Evolutionary conservation across 129 eudicot species (phyloP).

Genomic region (Calendula officinalis): DNA sequence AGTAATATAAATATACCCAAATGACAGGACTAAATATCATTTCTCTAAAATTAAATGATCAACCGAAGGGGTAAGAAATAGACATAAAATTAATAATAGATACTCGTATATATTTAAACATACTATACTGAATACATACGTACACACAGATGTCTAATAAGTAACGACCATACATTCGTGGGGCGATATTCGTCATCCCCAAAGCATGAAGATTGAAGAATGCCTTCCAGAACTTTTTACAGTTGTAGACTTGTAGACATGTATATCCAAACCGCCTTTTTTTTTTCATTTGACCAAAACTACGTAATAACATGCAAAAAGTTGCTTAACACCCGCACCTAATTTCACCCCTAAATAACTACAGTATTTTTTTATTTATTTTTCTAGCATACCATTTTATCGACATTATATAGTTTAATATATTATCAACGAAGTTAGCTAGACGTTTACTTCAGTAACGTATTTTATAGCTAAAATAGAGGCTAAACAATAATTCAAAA

Average conservation of each 20-base stretch:
- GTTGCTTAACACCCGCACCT: conserved; percentile 14
- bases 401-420: neutral
- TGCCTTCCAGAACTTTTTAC: neutral
- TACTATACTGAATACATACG: too few relatives aligned
- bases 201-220: neutral
- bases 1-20: too few relatives aligned
- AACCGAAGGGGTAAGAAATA: too few relatives aligned
- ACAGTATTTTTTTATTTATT: neutral
- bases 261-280: conserved; percentile 2
- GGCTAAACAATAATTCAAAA: too few relatives aligned
- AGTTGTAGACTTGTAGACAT: neutral
- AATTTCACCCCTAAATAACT: neutral
- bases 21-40: too few relatives aligned
- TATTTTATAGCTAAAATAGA: too few relatives aligned
- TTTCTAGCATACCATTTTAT: neutral
- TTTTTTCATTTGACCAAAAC: neutral
- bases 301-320: conserved; percentile 9
- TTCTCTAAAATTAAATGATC: too few relatives aligned
- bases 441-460: neutral
- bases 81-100: too few relatives aligned
- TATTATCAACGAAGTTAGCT: neutral
- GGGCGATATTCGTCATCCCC: neutral
- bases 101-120: too few relatives aligned
- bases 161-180: neutral
- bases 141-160: neutral